Percentiles rank a stretch among this genome's conserved stretches.
Evolutionary conservation across 768 basidiomycete genomes (phyloP).

Genomic region (Tulasnella sp.): DNA sequence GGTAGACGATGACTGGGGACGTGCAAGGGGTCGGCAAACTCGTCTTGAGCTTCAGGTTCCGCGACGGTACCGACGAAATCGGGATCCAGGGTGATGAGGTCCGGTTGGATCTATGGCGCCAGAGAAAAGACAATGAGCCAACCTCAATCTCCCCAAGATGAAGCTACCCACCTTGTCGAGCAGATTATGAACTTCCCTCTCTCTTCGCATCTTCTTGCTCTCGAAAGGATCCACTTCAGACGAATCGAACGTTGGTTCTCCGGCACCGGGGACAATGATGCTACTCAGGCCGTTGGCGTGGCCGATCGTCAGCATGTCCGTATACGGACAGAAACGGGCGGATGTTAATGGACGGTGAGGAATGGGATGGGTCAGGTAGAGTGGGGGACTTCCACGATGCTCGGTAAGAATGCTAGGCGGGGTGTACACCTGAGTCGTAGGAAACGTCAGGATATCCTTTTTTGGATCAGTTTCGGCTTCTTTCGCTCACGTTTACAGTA

Average conservation of each 20-base stretch:
- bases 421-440: conserved; percentile 59
- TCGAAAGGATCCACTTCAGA: conserved; percentile 94
- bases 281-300: conserved; percentile 76
- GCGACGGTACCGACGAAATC: conserved; percentile 70
- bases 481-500: conserved; percentile 64
- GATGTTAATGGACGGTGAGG: conserved; percentile 72
- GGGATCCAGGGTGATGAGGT: conserved; percentile 82
- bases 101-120: conserved; percentile 71
- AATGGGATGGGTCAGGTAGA: conserved; percentile 86
- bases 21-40: conserved; percentile 40
- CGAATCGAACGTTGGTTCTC: conserved; percentile 94
- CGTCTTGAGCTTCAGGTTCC: conserved; percentile 48
- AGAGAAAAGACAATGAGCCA: background rate
- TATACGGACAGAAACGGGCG: conserved; percentile 82
- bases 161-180: conserved; percentile 69
- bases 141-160: background rate
- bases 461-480: background rate
- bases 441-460: background rate
- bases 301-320: conserved; percentile 74
- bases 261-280: conserved; percentile 85
- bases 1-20: conserved; percentile 69
- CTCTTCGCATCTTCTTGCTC: conserved; percentile 70
- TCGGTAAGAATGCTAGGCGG: conserved; percentile 60
- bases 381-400: conserved; percentile 60
- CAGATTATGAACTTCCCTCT: conserved; percentile 85